These are phyloP conservation scores for Gomphus bonarii DNA, from an alignment of 1,284 basidiomycete genomes.

Conservation along the genomic window DNA sequence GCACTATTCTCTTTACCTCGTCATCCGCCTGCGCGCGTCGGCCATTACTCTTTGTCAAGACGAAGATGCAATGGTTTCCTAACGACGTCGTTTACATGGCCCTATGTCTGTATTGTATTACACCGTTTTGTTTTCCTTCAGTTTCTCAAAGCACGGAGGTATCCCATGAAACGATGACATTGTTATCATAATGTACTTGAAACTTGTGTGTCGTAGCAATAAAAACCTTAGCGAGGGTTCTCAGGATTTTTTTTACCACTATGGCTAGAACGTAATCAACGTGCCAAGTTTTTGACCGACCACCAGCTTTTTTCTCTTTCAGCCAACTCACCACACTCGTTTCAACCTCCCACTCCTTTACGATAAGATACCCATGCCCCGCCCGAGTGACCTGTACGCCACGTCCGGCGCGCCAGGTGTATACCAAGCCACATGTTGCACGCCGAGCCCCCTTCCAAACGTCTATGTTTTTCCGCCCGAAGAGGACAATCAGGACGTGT, in stretches of 20 bases:
- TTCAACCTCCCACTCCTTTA: not conserved
- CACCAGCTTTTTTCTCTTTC: not conserved
- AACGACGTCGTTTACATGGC: not conserved
- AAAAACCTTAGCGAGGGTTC: not conserved
- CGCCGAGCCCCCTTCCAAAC: not conserved
- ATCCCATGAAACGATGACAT: constrained; percentile 1
- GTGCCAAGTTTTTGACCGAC: not conserved
- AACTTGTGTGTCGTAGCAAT: not conserved
- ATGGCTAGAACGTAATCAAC: not conserved
- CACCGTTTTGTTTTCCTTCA: not conserved
- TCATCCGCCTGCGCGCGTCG: not conserved
- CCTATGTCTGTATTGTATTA: constrained; percentile 1
- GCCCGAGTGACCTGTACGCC: constrained; percentile 1
- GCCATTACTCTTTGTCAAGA: not conserved
- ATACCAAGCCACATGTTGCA: not conserved
- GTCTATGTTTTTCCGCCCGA: constrained; percentile 4
- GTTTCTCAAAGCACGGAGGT: not conserved
- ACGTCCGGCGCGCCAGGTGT: constrained; percentile 1
- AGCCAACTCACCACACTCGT: not conserved
- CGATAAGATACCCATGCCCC: constrained; percentile 1
- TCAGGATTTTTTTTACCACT: not conserved
- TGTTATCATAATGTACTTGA: constrained; percentile 1
- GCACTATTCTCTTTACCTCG: not conserved
- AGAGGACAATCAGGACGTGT: not conserved
- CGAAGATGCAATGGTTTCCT: not conserved